These are phyloP conservation scores for Aspergillus ruber DNA, from an alignment of 2,329 filamentous ascomycete species.

Conservation along the genomic window DNA sequence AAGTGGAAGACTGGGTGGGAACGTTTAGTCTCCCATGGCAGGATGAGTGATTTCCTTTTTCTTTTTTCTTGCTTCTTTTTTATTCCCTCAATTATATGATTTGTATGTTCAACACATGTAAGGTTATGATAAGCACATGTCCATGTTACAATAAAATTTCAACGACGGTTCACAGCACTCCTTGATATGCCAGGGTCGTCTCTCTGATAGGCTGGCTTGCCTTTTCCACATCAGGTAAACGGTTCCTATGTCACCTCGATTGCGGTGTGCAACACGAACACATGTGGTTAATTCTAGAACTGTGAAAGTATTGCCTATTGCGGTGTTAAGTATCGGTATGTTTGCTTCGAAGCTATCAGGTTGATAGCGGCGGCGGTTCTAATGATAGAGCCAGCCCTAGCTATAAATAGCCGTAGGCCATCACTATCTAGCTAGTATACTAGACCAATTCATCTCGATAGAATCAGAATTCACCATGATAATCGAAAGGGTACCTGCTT, in stretches of 20 bases:
- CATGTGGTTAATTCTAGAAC: too few relatives aligned
- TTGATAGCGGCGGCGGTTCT: too few relatives aligned
- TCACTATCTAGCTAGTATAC: too few relatives aligned
- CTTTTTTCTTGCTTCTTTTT: neutral
- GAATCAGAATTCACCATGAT: constrained; percentile 19
- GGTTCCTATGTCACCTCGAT: too few relatives aligned
- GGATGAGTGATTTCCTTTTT: constrained; percentile 42
- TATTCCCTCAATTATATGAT: constrained; percentile 2
- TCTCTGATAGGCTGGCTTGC: neutral
- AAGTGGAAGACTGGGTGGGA: constrained; percentile 82
- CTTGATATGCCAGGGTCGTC: neutral
- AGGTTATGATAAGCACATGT: neutral
- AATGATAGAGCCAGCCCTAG: too few relatives aligned
- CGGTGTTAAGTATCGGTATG: too few relatives aligned
- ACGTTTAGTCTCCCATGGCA: constrained; percentile 83
- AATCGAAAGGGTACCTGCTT: constrained; percentile 25
- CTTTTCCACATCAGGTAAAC: neutral
- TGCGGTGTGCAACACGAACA: too few relatives aligned
- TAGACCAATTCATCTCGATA: neutral
- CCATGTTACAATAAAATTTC: too few relatives aligned
- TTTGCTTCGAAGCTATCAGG: too few relatives aligned
- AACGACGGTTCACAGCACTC: too few relatives aligned
- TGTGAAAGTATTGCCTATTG: too few relatives aligned
- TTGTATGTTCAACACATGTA: constrained; percentile 8
- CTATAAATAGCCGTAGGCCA: too few relatives aligned